Conservation (phyloP, 2,329 filamentous ascomycete genomes). For the Monilinia laxa region DNA sequence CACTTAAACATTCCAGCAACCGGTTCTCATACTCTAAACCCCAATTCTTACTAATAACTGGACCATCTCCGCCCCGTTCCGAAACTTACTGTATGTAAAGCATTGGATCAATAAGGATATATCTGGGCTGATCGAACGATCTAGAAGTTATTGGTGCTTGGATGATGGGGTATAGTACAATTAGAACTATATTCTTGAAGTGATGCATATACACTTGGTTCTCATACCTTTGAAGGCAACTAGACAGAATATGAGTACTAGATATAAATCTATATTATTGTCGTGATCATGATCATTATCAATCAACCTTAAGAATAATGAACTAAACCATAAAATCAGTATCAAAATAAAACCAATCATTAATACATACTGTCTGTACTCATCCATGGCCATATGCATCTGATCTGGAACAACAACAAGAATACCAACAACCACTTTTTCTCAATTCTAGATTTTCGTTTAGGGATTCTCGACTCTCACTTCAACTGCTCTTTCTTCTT, state of each 20-base stretch:
- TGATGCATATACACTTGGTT: too few species aligned
- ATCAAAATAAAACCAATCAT: too few species aligned
- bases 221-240: too few species aligned
- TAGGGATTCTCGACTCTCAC: too few species aligned
- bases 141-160: background rate
- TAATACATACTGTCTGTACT: too few species aligned
- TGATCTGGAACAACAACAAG: background rate
- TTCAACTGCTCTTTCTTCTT: conserved; percentile 5
- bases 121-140: background rate
- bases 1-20: too few species aligned
- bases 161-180: background rate
- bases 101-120: background rate
- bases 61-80: conserved; percentile 1
- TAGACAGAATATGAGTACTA: too few species aligned
- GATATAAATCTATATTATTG: background rate
- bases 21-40: too few species aligned
- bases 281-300: background rate
- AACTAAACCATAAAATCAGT: background rate
- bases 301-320: conserved; percentile 3
- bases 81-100: too few species aligned
- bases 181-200: background rate
- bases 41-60: background rate
- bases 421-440: background rate
- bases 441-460: background rate
- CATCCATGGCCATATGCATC: too few species aligned